Evolutionary conservation across 2,329 filamentous ascomycete genomes (phyloP).

Genomic region (Aspergillus sojae): DNA sequence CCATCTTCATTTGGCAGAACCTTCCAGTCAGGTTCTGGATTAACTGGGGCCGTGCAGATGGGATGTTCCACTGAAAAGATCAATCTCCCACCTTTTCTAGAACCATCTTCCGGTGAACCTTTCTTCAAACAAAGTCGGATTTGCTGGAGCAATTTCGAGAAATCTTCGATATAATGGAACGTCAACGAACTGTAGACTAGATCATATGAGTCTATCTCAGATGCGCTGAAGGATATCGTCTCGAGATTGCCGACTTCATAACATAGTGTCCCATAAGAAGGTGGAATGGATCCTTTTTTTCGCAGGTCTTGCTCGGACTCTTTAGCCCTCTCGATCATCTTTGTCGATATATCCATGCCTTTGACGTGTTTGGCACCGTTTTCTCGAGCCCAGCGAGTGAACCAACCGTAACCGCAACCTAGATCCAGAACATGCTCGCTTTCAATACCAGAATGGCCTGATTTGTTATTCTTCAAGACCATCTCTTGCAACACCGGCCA

Average conservation of each 20-base stretch:
- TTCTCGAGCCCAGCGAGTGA: slow-evolving; percentile 47
- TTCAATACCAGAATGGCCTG: not conserved
- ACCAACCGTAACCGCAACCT: slow-evolving; percentile 54
- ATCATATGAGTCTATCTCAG: slow-evolving; percentile 31
- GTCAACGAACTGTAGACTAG: slow-evolving; percentile 47
- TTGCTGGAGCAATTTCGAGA: slow-evolving; percentile 33
- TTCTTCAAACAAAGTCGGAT: not conserved
- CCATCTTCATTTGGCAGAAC: slow-evolving; percentile 23
- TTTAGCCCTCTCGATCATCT: slow-evolving; percentile 47
- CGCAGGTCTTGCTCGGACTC: slow-evolving; percentile 10
- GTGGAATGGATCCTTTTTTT: not conserved
- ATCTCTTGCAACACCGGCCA: slow-evolving; percentile 49
- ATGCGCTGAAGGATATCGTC: not conserved
- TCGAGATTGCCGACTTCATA: slow-evolving; percentile 9
- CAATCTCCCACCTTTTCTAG: not conserved
- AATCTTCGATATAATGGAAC: slow-evolving; percentile 45
- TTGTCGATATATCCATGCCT: slow-evolving; percentile 48
- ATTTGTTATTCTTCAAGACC: slow-evolving; percentile 34
- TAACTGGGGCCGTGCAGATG: slow-evolving; percentile 33
- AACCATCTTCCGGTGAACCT: not conserved
- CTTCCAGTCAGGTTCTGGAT: slow-evolving; percentile 41
- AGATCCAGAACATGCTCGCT: slow-evolving; percentile 47
- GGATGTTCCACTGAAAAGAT: slow-evolving; percentile 52
- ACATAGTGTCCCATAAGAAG: not conserved
- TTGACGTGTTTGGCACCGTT: slow-evolving; percentile 40